phyloP scores from a whole-genome alignment of 140 eudicot species.

The Eryngium alpinum region DNA sequence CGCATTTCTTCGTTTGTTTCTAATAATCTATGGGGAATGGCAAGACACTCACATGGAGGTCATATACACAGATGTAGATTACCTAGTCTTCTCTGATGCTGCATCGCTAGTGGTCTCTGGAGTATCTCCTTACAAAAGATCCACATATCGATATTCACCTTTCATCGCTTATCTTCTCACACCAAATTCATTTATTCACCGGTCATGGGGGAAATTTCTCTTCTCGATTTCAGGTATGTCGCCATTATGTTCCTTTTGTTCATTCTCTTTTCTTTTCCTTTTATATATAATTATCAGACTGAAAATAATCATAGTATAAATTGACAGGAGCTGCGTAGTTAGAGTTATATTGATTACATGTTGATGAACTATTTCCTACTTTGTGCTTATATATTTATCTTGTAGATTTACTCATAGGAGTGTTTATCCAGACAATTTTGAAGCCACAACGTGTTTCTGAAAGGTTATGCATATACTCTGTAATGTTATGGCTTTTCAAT shows the following conservation, averaged over 20 bases:
- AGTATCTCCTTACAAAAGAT: conserved; percentile 83
- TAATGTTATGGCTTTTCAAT: conserved; percentile 87
- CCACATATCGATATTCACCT: conserved; percentile 90
- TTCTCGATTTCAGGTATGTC: conserved; percentile 78
- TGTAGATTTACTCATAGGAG: conserved; percentile 84
- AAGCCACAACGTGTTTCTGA: conserved; percentile 94
- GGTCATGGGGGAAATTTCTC: conserved; percentile 81
- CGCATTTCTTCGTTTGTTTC: conserved; percentile 54
- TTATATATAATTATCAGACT: not conserved
- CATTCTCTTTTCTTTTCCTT: not conserved
- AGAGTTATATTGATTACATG: not conserved
- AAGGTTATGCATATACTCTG: conserved; percentile 46
- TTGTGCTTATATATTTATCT: not conserved
- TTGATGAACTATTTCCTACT: not conserved
- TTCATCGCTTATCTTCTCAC: conserved; percentile 68
- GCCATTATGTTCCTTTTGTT: conserved; percentile 2
- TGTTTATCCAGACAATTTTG: conserved; percentile 65
- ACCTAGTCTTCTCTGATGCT: conserved; percentile 90
- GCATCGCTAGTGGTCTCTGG: conserved; percentile 80
- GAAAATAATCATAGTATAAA: not conserved
- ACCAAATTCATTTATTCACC: conserved; percentile 77
- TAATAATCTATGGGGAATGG: conserved; percentile 89
- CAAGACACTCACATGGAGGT: conserved; percentile 97
- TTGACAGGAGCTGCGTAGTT: not conserved
- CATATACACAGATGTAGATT: conserved; percentile 90